Evolutionary conservation across 352 stramenopile species (phyloP).

Genomic region (Globisporangium yorkense): DNA sequence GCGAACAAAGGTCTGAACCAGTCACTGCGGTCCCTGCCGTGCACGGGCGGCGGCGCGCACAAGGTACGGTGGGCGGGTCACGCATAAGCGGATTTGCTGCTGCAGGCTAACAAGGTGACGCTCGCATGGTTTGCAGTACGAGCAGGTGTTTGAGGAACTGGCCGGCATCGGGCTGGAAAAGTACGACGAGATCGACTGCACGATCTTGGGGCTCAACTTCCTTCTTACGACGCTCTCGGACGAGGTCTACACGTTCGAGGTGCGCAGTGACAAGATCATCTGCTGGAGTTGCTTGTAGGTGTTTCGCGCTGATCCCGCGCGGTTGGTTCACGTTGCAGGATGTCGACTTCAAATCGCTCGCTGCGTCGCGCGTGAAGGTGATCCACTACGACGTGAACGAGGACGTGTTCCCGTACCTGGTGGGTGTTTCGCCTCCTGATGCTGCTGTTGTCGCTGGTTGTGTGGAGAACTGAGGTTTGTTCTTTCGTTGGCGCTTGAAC

Average conservation of each 20-base stretch:
- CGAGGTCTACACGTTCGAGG: conserved; percentile 98
- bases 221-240: conserved; percentile 93
- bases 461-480: too few species aligned
- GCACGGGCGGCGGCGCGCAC: conserved; percentile 77
- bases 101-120: neutral
- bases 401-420: conserved; percentile 82
- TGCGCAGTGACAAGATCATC: conserved; percentile 8
- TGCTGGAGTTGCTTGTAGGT: neutral
- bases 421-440: conserved; percentile 15
- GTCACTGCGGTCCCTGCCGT: conserved; percentile 69
- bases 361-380: conserved; percentile 67
- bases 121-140: conserved; percentile 37
- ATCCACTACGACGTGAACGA: conserved; percentile 75
- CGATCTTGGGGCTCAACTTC: conserved; percentile 97
- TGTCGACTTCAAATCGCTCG: conserved; percentile 73
- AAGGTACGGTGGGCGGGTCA: conserved; percentile 36
- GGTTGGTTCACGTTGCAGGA: conserved; percentile 27
- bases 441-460: neutral
- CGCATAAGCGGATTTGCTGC: too few species aligned
- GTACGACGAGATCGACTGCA: conserved; percentile 94
- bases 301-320: neutral
- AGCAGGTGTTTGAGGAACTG: conserved; percentile 54
- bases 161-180: conserved; percentile 82
- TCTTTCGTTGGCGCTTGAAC: too few species aligned
- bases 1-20: conserved; percentile 73